Conservation (phyloP, 2,329 filamentous ascomycete species). For the Macrophomina phaseolina region DNA sequence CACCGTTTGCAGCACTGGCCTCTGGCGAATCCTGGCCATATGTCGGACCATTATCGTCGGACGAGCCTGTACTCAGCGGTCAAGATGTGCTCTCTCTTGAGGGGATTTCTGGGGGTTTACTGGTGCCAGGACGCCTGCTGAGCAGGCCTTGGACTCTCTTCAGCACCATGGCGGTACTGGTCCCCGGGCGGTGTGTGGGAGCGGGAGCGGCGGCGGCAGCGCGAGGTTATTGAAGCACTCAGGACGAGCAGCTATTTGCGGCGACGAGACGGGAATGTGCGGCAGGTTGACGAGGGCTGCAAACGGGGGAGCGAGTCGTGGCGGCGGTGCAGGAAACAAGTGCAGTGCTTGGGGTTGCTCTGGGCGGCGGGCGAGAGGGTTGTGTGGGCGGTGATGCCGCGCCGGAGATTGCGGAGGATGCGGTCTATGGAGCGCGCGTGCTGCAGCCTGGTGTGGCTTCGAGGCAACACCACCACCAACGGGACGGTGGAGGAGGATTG, state of each 20-base stretch:
- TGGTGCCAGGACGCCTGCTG: conserved; percentile 41
- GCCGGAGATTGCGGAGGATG: conserved; percentile 22
- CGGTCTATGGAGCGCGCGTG: neutral
- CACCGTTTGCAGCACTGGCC: conserved; percentile 67
- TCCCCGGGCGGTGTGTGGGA: conserved; percentile 11
- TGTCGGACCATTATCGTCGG: conserved; percentile 30
- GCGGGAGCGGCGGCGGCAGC: neutral
- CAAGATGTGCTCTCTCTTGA: neutral
- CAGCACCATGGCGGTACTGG: conserved; percentile 41
- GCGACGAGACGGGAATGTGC: neutral
- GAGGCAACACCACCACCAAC: neutral
- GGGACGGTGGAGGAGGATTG: neutral
- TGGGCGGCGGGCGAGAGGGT: neutral
- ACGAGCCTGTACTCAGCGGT: conserved; percentile 27
- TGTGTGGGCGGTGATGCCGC: conserved; percentile 8
- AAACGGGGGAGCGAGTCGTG: neutral
- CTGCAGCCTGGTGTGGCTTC: neutral
- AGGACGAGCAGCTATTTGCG: neutral
- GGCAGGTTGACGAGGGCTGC: neutral
- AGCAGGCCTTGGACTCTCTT: conserved; percentile 42
- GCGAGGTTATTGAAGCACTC: neutral
- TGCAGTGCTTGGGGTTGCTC: neutral
- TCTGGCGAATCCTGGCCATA: conserved; percentile 66
- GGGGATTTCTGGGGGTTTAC: conserved; percentile 26
- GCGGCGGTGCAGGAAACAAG: neutral